Base-by-base conservation (phyloP, 2,329 filamentous ascomycete species). In the Fusarium oligoseptatum region DNA sequence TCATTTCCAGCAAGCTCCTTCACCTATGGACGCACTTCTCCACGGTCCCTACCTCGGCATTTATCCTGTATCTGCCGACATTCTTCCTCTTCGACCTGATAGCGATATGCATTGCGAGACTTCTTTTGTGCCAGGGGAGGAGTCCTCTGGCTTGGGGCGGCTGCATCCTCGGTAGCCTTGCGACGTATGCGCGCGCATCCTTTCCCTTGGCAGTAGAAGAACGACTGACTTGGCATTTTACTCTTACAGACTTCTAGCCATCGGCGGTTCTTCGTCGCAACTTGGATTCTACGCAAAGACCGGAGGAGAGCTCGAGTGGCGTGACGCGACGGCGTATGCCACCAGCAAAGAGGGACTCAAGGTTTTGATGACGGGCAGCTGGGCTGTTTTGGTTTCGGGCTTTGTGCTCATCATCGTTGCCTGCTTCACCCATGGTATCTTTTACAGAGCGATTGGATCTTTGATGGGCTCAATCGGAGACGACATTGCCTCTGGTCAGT, bases 301-400 rank as follows among this genome's bases (percentile, higher is more conserved):
- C 0, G 81, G 81, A 15, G 80, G 79, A 32, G 79, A 82, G 64
- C 70, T 82, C 11, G 77, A 82, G 58, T 82, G 81, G 81, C 74
- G 73, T 34, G 81, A 82, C 65, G 81, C 78, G 14, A 70, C 71
- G 43, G 62, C 77, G 12, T 81, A 81, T 50, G 78, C 81, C 22
- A 72, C 73, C 34, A 78, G 77, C 68, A 77, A 78, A 60, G 81
- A 82, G 50, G 78, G 76, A 20, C 72, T 81, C 29, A 81, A 81
- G 70, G 76, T 82, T 24, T 67, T 82, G 32, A 73, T 82, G 11
- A 81, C 76, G 22, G 81, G 80, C 17, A 78, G 80, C 34, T 73
- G 69, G 52, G 75, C 77, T 24, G 78, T 80, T 10, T 20, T 79
- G 39, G 74, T 74, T 17, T 72, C 76, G 39, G 71, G 73, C 43